Percentiles rank a stretch among this genome's conserved stretches.
Evolutionary conservation across 495 filamentous ascomycete species (phyloP).

Genomic region (Daldinia caldariorum): DNA sequence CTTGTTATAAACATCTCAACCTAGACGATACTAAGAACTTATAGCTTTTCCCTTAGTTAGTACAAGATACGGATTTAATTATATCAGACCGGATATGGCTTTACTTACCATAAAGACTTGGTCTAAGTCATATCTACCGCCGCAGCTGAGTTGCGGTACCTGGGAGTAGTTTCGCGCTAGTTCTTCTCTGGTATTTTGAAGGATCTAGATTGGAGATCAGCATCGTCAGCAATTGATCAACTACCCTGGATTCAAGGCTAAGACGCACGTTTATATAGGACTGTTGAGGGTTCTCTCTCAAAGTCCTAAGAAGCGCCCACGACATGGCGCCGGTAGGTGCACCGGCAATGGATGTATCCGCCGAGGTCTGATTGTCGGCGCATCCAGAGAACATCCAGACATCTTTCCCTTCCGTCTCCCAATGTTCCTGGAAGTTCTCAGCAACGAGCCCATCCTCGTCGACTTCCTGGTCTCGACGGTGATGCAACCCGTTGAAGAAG

Average conservation of each 20-base stretch:
- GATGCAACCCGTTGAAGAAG: conserved; percentile 63
- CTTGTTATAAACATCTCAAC: not conserved
- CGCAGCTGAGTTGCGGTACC: conserved; percentile 63
- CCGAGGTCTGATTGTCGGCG: conserved; percentile 67
- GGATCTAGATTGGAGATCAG: conserved; percentile 43
- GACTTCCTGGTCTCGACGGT: conserved; percentile 49
- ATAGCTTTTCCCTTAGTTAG: conserved; percentile 14
- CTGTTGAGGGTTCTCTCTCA: conserved; percentile 60
- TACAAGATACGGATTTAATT: not conserved
- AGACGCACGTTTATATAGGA: conserved; percentile 61
- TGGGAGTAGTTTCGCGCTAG: conserved; percentile 62
- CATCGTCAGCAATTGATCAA: conserved; percentile 15
- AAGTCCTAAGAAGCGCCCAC: conserved; percentile 64
- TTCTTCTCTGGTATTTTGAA: conserved; percentile 60
- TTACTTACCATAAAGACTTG: conserved; percentile 54
- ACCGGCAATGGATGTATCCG: conserved; percentile 66
- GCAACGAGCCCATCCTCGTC: conserved; percentile 62
- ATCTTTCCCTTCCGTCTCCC: conserved; percentile 62
- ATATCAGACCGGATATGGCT: conserved; percentile 6
- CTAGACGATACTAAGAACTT: not conserved
- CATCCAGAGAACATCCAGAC: conserved; percentile 71
- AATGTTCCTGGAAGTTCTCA: conserved; percentile 63
- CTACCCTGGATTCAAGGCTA: not conserved
- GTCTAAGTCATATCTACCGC: conserved; percentile 56
- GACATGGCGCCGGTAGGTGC: conserved; percentile 66